Base-by-base conservation (phyloP, 2,329 filamentous ascomycete genomes). In the Ceratocystis ficicola region DNA sequence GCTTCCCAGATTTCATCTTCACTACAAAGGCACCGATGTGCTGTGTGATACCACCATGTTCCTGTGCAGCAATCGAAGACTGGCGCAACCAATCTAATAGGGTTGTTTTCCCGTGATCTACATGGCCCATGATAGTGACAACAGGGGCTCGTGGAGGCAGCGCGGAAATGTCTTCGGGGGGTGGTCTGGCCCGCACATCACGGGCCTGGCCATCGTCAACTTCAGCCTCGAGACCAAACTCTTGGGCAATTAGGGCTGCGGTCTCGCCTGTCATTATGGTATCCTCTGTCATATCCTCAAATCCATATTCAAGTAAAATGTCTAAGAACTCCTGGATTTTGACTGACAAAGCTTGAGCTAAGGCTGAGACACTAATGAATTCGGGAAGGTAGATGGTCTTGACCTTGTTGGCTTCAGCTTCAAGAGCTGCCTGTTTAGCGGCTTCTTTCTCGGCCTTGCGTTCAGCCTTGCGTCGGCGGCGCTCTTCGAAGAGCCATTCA, bases 81-180 rank as follows among this genome's bases (percentile, higher is more conserved):
- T 96, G 95, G 46, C 94, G 88, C 57, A 99, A 79, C 77, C 87
- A 97, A 73, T 99, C 94, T 8, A 99, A 80, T 52, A 99, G 86
- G 0, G 95, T 99, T 0, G 94, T 99, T 78, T 99, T 99, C 65
- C 94, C 94, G 74, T 99, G 94, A 73, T 99, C 95, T 71, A 99
- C 94, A 70, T 99, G 94, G 1, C 94, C 94, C 95, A 99, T 99
- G 72, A 99, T 99, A 0, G 95, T 97, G 48, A 99, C 92, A 44
- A 99, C 90, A 0, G 94, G 95, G 6, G 94, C 93, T 17, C 95
- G 84, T 44, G 79, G 75, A 1, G 91, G 90, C 6, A 96, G 76
- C 15, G 75, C 71, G 0, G 87, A 84, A 62, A 79, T 81, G 73
- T 93, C 89, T 71, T 86, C 85, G 7, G 84, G 83, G 30, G 81